A percentile compares a stretch with the other conserved stretches of the same genome.
These are phyloP conservation scores for Melampsora americana DNA, from an alignment of 1,284 basidiomycete genomes.

Conservation along the genomic window DNA sequence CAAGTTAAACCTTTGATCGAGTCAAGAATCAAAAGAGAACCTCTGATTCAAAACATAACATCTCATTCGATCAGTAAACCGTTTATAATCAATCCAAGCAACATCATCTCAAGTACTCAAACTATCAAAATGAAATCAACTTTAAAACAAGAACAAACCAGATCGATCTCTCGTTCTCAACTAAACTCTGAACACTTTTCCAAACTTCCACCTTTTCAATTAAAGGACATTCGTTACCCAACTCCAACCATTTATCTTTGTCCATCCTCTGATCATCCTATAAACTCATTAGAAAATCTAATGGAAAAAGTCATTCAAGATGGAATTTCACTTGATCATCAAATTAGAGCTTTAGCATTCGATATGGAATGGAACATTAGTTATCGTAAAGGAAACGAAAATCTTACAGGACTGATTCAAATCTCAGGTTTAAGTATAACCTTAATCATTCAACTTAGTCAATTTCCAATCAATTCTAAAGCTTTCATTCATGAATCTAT, in stretches of 20 bases:
- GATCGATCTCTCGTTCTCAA: background rate
- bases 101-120: too few relatives aligned
- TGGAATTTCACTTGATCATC: slow-evolving; percentile 3
- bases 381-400: slow-evolving; percentile 10
- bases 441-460: slow-evolving; percentile 19
- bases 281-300: background rate
- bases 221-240: background rate
- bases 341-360: slow-evolving; percentile 17
- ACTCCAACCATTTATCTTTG: slow-evolving; percentile 14
- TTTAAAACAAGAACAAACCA: background rate
- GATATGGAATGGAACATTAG: slow-evolving; percentile 34
- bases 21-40: too few relatives aligned
- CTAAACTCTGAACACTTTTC: background rate
- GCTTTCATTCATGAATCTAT: background rate
- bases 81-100: too few relatives aligned
- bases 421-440: slow-evolving; percentile 11
- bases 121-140: too few relatives aligned
- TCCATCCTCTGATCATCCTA: slow-evolving; percentile 8
- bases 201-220: slow-evolving; percentile 6
- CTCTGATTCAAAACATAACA: too few relatives aligned
- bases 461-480: background rate
- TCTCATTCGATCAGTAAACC: too few relatives aligned
- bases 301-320: slow-evolving; percentile 19
- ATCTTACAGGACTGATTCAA: slow-evolving; percentile 17
- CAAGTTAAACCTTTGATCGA: too few relatives aligned